These are phyloP conservation scores for Daldinia caldariorum DNA, from an alignment of 495 filamentous ascomycete species.

Conservation along the genomic window DNA sequence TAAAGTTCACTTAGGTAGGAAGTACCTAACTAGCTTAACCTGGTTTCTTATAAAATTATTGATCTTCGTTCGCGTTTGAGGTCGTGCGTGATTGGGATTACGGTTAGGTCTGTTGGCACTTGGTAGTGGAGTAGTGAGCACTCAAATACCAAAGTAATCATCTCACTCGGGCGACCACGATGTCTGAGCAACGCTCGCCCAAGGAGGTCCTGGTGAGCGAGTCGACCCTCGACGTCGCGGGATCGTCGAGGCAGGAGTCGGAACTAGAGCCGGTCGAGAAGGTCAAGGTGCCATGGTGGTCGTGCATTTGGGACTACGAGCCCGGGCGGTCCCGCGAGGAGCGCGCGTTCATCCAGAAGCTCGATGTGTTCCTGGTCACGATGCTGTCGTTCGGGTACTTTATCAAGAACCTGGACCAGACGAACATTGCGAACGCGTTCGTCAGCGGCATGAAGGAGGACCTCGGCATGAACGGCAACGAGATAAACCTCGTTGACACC, in stretches of 20 bases:
- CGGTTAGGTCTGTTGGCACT: background rate
- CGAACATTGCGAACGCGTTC: slow-evolving; percentile 55
- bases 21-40: too few relatives aligned
- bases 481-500: slow-evolving; percentile 45
- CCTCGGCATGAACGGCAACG: slow-evolving; percentile 46
- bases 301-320: slow-evolving; percentile 45
- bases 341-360: slow-evolving; percentile 42
- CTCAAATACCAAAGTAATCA: too few relatives aligned
- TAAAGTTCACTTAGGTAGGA: too few relatives aligned
- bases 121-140: background rate
- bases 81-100: background rate
- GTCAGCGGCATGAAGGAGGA: slow-evolving; percentile 53
- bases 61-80: background rate
- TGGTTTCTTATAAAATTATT: slow-evolving; percentile 6
- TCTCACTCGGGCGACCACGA: slow-evolving; percentile 1
- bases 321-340: slow-evolving; percentile 39
- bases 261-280: slow-evolving; percentile 10
- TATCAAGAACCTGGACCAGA: slow-evolving; percentile 55
- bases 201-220: slow-evolving; percentile 32
- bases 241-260: slow-evolving; percentile 10
- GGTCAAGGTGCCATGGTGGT: slow-evolving; percentile 40
- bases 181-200: slow-evolving; percentile 25
- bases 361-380: slow-evolving; percentile 51
- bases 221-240: slow-evolving; percentile 18
- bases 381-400: slow-evolving; percentile 55